Conservation (phyloP, 306 rosid species). For the Carpinus viminea region DNA sequence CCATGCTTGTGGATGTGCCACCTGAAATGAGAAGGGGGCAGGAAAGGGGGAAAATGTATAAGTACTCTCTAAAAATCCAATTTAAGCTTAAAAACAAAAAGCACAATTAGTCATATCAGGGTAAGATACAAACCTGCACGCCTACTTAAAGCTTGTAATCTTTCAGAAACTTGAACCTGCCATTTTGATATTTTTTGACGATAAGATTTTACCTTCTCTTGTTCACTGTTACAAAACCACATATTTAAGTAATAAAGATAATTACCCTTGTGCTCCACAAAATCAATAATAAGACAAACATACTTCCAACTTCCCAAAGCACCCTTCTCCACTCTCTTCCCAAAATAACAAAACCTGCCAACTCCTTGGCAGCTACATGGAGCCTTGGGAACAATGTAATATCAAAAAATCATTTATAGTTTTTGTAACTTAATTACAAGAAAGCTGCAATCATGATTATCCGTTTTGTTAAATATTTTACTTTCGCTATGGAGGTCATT, state of each 20-base stretch:
- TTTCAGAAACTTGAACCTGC: slow-evolving; percentile 88
- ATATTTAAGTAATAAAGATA: slow-evolving; percentile 6
- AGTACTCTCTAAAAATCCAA: slow-evolving; percentile 21
- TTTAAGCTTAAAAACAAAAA: neutral
- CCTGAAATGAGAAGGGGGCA: slow-evolving; percentile 52
- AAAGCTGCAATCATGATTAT: neutral
- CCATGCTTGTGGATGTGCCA: slow-evolving; percentile 60
- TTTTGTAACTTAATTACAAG: neutral
- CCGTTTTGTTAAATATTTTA: neutral
- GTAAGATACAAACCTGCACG: slow-evolving; percentile 65
- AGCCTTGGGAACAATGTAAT: neutral
- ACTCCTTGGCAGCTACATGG: neutral
- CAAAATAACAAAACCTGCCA: neutral
- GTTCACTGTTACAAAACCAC: slow-evolving; percentile 64
- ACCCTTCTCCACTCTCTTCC: neutral
- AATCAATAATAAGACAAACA: too few relatives aligned
- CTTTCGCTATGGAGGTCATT: neutral
- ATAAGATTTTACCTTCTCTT: slow-evolving; percentile 75
- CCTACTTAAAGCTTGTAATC: slow-evolving; percentile 68
- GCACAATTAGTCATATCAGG: slow-evolving; percentile 11
- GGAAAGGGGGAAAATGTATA: slow-evolving; percentile 24
- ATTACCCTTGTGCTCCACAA: too few relatives aligned
- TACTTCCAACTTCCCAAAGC: neutral
- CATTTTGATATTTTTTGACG: slow-evolving; percentile 87
- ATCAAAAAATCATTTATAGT: neutral